These are phyloP conservation scores for Capsicum chinense DNA, from an alignment of 257 asterid genomes.

Conservation along the genomic window DNA sequence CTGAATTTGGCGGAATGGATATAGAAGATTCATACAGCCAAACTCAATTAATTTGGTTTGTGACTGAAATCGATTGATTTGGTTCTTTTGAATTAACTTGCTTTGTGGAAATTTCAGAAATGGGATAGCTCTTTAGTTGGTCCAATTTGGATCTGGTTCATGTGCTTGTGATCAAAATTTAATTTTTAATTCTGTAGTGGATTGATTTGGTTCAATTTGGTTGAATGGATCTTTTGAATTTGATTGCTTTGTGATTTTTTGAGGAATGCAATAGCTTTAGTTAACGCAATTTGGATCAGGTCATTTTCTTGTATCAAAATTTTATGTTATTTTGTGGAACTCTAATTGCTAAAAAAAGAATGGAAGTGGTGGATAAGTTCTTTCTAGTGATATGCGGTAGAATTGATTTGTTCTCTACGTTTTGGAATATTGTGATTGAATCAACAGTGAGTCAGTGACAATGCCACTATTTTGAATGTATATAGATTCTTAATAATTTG, in stretches of 20 bases:
- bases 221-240: background rate
- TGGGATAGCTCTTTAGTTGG: slow-evolving; percentile 5
- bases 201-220: background rate
- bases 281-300: background rate
- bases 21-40: background rate
- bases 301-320: background rate
- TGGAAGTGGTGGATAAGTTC: background rate
- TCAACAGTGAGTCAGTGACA: background rate
- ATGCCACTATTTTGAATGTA: slow-evolving; percentile 23
- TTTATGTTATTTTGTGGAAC: background rate
- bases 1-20: background rate
- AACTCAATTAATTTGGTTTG: background rate
- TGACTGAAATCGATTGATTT: slow-evolving; percentile 23
- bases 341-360: background rate
- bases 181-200: background rate
- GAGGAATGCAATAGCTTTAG: background rate
- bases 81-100: slow-evolving; percentile 10
- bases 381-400: background rate
- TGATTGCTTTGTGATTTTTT: background rate
- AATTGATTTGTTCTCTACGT: background rate
- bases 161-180: background rate
- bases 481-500: background rate
- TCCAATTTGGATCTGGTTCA: slow-evolving; percentile 3
- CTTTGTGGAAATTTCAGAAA: background rate
- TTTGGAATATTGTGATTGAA: background rate